Base-by-base conservation (phyloP, 1,139 yeast species). In the Blastobotrys apis region DNA sequence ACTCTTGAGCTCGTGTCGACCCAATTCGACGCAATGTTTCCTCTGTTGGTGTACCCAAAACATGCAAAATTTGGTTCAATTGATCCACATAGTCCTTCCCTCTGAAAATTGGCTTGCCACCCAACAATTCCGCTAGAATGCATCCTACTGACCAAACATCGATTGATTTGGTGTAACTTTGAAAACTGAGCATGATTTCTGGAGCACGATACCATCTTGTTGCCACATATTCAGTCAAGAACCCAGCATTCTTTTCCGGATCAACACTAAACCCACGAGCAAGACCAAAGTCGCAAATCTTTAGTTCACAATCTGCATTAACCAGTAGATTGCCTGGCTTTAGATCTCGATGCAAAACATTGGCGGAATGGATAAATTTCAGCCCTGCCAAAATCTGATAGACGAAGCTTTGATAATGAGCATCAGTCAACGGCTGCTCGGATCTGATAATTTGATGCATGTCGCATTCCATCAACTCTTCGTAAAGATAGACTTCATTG, bases 151-250 rank as follows among this genome's bases (percentile, higher is more conserved):
- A 86, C 98, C 98, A 92, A 44, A 92, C 75, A 63, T 92, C 98
- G 50, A 92, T 90, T 21, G 98, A 96, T 67, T 87, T 88, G 4
- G 97, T 84, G 66, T 92, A 92, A 50, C 88, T 84, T 59, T 92
- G 92, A 65, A 86, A 87, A 56, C 94, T 81, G 47, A 92, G 74
- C 92, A 92, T 92, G 64, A 92, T 87, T 63, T 92, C 98, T 0
- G 98, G 98, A 0, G 98, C 98, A 53, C 98, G 72, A 66, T 92
- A 92, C 97, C 98, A 92, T 61, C 97, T 74, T 0, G 98, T 90
- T 25, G 98, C 97, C 26, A 92, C 97, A 63, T 92, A 92, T 63
- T 92, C 98, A 0, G 98, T 92, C 73, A 90, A 70, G 58, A 84
- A 88, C 13, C 95, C 96, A 27, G 88, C 86, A 57, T 92, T 90